Percentiles rank a stretch among this genome's conserved stretches.
These are phyloP conservation scores for Sanghuangporus weigelae DNA, from an alignment of 1,284 basidiomycete genomes.

Conservation along the genomic window DNA sequence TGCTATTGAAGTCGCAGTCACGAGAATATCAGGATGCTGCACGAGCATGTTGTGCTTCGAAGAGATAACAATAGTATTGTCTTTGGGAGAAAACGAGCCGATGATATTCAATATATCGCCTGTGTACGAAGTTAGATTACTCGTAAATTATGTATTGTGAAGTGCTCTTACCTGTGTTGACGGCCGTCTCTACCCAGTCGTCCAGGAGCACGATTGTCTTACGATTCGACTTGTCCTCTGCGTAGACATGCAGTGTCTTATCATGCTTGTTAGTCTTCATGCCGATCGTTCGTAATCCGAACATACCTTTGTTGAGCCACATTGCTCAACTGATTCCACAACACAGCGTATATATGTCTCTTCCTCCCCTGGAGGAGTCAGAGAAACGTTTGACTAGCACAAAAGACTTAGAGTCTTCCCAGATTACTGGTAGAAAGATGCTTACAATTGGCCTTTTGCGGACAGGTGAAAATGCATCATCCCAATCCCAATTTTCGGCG, in stretches of 20 bases:
- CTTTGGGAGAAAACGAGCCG: slow-evolving; percentile 41
- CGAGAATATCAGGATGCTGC: slow-evolving; percentile 83
- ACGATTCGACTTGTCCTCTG: slow-evolving; percentile 34
- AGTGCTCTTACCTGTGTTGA: slow-evolving; percentile 42
- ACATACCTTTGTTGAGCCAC: slow-evolving; percentile 3
- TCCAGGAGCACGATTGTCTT: slow-evolving; percentile 54
- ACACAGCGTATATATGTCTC: slow-evolving; percentile 1
- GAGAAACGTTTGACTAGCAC: neutral
- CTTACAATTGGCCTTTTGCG: neutral
- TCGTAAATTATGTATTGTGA: slow-evolving; percentile 1
- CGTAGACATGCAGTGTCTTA: slow-evolving; percentile 40
- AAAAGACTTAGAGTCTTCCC: neutral
- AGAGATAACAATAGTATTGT: slow-evolving; percentile 47
- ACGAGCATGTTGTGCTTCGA: slow-evolving; percentile 63
- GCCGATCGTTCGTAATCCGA: slow-evolving; percentile 15
- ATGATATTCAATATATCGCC: slow-evolving; percentile 80
- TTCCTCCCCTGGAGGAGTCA: neutral
- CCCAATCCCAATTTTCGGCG: slow-evolving; percentile 53
- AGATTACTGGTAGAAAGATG: neutral
- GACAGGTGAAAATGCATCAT: slow-evolving; percentile 31
- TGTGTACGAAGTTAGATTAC: slow-evolving; percentile 23
- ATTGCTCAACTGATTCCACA: slow-evolving; percentile 3
- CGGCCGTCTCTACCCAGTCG: slow-evolving; percentile 59
- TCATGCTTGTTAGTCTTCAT: slow-evolving; percentile 2
- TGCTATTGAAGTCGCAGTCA: slow-evolving; percentile 85